phyloP scores from a whole-genome alignment of 495 filamentous ascomycete genomes.

The Penicillium canariense region DNA sequence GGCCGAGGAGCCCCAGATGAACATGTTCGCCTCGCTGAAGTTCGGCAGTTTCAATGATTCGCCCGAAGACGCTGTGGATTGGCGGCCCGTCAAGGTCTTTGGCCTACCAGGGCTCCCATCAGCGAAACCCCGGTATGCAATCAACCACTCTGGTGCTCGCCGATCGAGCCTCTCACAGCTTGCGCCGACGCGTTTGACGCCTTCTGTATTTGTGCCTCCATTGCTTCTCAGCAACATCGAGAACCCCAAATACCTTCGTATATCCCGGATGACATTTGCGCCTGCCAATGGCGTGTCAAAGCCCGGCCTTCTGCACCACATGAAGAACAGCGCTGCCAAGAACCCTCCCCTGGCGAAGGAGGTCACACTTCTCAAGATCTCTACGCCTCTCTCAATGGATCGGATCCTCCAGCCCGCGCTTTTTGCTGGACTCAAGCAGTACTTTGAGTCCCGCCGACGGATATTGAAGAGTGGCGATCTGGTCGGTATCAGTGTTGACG shows the following conservation, averaged over 20 bases:
- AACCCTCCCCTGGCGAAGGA: constrained; percentile 85
- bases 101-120: constrained; percentile 70
- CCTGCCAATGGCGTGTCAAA: constrained; percentile 33
- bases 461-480: constrained; percentile 83
- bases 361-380: constrained; percentile 84
- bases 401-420: constrained; percentile 77
- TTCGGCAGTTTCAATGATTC: constrained; percentile 46
- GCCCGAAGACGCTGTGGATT: constrained; percentile 49
- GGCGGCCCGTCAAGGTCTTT: constrained; percentile 83
- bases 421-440: constrained; percentile 77
- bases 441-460: constrained; percentile 76
- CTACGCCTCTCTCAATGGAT: constrained; percentile 84
- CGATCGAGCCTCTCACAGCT: constrained; percentile 54
- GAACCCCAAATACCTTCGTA: constrained; percentile 66
- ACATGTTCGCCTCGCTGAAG: constrained; percentile 53
- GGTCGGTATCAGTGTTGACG: constrained; percentile 82
- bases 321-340: constrained; percentile 51
- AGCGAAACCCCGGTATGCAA: constrained; percentile 50
- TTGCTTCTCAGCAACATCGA: constrained; percentile 82
- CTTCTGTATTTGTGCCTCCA: constrained; percentile 77
- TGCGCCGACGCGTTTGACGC: constrained; percentile 38
- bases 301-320: constrained; percentile 36
- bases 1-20: constrained; percentile 60
- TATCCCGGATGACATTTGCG: constrained; percentile 60
- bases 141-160: constrained; percentile 45